phyloP scores from a whole-genome alignment of 1,139 yeast genomes.

The Kurtzmaniella quercitrusa region DNA sequence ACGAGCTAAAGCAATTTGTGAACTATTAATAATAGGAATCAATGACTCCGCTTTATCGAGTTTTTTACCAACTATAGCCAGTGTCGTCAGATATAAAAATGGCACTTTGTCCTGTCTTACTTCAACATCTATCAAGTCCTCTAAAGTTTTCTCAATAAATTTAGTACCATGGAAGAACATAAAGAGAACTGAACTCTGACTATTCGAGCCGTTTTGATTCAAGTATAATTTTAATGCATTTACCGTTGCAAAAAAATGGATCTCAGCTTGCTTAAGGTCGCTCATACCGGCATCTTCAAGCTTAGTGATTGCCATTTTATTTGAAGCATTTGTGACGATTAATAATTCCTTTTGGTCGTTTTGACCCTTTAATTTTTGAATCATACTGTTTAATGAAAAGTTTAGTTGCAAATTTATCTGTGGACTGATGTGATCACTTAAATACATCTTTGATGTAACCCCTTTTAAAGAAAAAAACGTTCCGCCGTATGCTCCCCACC shows the following conservation, averaged over 20 bases:
- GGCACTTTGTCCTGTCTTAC: conserved; percentile 4
- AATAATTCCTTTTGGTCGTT: background rate
- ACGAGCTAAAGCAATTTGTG: background rate
- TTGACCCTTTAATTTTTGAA: background rate
- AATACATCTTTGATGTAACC: background rate
- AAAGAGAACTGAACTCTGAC: conserved; percentile 31
- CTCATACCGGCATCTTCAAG: background rate
- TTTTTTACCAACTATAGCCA: background rate
- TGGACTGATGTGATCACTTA: background rate
- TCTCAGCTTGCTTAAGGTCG: background rate
- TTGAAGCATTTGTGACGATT: conserved; percentile 4
- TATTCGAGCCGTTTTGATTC: background rate
- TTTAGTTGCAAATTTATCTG: background rate
- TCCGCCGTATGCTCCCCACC: no score
- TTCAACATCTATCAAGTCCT: conserved; percentile 25
- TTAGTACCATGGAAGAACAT: conserved; percentile 40
- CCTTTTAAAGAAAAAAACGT: no score
- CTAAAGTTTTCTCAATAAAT: conserved; percentile 28
- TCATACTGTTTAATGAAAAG: background rate
- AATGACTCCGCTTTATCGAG: background rate
- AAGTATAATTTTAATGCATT: conserved; percentile 2
- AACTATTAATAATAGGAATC: background rate
- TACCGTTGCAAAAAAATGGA: conserved; percentile 1
- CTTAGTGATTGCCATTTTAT: background rate
- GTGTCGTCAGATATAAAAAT: conserved; percentile 3